A percentile compares a stretch with the other conserved stretches of the same genome.
Conservation (phyloP, 768 basidiomycete species). For the Galerina marginata region DNA sequence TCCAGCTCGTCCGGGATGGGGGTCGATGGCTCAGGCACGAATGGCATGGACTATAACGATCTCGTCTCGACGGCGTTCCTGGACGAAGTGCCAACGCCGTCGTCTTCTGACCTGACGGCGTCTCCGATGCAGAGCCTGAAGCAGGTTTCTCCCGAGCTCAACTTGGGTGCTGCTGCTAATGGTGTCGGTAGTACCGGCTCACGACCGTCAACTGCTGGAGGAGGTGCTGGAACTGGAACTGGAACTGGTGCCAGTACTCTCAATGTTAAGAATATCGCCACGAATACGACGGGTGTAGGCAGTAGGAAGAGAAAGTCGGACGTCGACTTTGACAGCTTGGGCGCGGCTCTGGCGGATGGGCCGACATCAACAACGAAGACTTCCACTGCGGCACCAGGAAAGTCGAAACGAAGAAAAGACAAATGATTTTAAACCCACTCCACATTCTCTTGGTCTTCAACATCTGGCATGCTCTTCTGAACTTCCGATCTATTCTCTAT, state of each 20-base stretch:
- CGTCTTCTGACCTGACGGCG: constrained; percentile 21
- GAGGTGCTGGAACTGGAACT: not conserved
- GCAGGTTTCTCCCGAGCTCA: constrained; percentile 24
- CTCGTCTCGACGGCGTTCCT: constrained; percentile 30
- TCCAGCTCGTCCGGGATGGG: not conserved
- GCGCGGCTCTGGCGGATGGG: constrained; percentile 25
- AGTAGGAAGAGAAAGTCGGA: constrained; percentile 47
- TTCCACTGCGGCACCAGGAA: constrained; percentile 2
- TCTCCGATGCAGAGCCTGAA: constrained; percentile 30
- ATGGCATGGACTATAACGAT: constrained; percentile 19
- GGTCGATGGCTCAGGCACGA: not conserved
- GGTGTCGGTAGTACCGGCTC: constrained; percentile 21
- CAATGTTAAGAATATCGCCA: not conserved
- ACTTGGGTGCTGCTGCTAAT: constrained; percentile 17
- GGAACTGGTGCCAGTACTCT: not conserved
- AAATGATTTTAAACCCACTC: constrained; percentile 11
- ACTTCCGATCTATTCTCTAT: too few relatives aligned
- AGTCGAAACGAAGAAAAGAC: constrained; percentile 30
- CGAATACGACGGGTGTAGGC: not conserved
- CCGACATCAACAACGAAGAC: not conserved
- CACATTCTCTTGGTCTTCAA: too few relatives aligned
- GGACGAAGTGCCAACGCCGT: constrained; percentile 33
- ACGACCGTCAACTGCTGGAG: constrained; percentile 23
- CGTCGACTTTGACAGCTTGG: constrained; percentile 23
- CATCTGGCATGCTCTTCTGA: too few relatives aligned